Conservation (phyloP, 331 rosid species). For the Pyracantha coccinea region DNA sequence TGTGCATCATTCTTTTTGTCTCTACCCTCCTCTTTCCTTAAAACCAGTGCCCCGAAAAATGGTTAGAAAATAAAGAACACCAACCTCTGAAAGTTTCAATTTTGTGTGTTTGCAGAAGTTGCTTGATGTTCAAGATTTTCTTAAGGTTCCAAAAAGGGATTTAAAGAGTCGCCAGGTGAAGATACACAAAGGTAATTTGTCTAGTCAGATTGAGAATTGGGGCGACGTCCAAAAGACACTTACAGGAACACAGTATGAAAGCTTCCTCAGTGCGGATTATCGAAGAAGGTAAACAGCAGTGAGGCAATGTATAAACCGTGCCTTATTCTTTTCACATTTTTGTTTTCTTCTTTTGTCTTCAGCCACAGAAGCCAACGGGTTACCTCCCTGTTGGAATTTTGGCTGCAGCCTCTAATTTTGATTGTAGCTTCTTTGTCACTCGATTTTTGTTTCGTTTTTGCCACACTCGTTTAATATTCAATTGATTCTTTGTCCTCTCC, state of each 20-base stretch:
- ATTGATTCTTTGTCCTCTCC: slow-evolving; percentile 36
- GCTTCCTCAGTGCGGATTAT: slow-evolving; percentile 46
- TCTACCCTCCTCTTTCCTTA: too few relatives aligned
- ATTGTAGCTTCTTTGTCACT: slow-evolving; percentile 6
- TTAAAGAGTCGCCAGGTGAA: slow-evolving; percentile 91
- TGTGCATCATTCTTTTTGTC: too few relatives aligned
- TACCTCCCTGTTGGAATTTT: slow-evolving; percentile 55
- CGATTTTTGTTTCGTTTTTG: neutral
- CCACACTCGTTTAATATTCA: slow-evolving; percentile 36
- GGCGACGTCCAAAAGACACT: slow-evolving; percentile 50
- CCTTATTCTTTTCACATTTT: slow-evolving; percentile 8
- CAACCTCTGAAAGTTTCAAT: neutral
- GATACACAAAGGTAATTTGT: slow-evolving; percentile 77
- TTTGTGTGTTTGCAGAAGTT: slow-evolving; percentile 57
- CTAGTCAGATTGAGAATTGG: slow-evolving; percentile 65
- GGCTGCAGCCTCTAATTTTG: slow-evolving; percentile 25
- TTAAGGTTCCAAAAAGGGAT: slow-evolving; percentile 63
- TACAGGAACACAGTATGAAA: slow-evolving; percentile 57
- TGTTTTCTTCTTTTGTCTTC: neutral
- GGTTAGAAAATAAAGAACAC: too few relatives aligned
- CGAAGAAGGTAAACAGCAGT: slow-evolving; percentile 25
- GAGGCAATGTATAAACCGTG: slow-evolving; percentile 39
- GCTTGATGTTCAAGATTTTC: slow-evolving; percentile 67
- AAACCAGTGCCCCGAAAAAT: too few relatives aligned
- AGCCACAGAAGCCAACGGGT: slow-evolving; percentile 34